These are phyloP conservation scores for Aureobasidium subglaciale DNA, from an alignment of 2,329 filamentous ascomycete genomes.

Conservation along the genomic window DNA sequence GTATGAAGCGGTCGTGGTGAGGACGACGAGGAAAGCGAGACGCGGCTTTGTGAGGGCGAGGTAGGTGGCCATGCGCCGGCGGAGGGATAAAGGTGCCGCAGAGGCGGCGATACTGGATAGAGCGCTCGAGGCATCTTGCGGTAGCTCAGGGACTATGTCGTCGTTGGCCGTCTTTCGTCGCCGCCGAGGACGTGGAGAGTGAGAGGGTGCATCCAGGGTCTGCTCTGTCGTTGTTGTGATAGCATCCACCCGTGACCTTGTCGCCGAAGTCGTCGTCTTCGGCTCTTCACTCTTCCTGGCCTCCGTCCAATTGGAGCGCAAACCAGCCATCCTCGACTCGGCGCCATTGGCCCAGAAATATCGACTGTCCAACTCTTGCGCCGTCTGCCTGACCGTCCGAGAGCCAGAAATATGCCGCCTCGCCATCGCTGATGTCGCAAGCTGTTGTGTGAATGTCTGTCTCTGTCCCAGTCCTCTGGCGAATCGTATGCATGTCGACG, in stretches of 20 bases:
- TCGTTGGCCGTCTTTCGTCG: conserved; percentile 25
- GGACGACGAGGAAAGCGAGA: conserved; percentile 81
- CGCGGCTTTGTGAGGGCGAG: conserved; percentile 94
- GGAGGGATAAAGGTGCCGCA: conserved; percentile 50
- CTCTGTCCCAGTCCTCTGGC: conserved; percentile 22
- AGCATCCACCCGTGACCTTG: background rate
- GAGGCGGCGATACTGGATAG: conserved; percentile 51
- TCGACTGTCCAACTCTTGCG: conserved; percentile 23
- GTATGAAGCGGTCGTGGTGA: conserved; percentile 86
- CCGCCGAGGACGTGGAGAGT: conserved; percentile 28
- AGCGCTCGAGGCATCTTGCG: conserved; percentile 55
- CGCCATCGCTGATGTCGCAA: conserved; percentile 18
- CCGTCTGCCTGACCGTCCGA: conserved; percentile 8
- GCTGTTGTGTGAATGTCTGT: conserved; percentile 16
- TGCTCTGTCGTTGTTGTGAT: background rate
- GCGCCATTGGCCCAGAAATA: conserved; percentile 32
- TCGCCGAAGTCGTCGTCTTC: background rate
- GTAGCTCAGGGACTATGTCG: conserved; percentile 27
- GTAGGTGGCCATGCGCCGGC: conserved; percentile 68
- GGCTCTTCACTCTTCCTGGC: background rate
- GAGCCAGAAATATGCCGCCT: conserved; percentile 21
- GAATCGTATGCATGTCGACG: conserved; percentile 24
- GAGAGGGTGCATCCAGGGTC: conserved; percentile 21
- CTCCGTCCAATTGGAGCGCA: conserved; percentile 10
- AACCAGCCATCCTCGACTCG: conserved; percentile 11